These are phyloP conservation scores for Sugiyamaella pinicola DNA, from an alignment of 1,139 yeast species.

Conservation along the genomic window DNA sequence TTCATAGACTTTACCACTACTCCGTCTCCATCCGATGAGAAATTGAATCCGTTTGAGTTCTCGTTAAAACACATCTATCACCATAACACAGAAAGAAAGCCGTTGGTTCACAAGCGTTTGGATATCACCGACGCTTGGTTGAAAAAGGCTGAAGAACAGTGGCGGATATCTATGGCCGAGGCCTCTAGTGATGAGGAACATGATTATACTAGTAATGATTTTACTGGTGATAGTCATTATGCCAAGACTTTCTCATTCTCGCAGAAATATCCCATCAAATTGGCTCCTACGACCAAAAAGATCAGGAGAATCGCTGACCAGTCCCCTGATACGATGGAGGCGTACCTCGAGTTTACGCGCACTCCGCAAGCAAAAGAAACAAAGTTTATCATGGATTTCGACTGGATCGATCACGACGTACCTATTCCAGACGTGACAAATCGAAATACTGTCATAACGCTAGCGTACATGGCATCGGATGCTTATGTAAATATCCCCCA, in stretches of 20 bases:
- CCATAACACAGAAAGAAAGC: constrained; percentile 29
- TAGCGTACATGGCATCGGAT: constrained; percentile 87
- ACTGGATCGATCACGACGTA: constrained; percentile 43
- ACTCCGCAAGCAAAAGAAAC: constrained; percentile 24
- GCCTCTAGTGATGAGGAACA: not conserved
- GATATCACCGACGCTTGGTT: constrained; percentile 26
- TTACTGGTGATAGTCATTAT: not conserved
- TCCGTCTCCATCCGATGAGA: not conserved
- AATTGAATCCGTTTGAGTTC: constrained; percentile 17
- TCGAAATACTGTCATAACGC: constrained; percentile 65
- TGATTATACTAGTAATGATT: not conserved
- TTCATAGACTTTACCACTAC: not conserved
- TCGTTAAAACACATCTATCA: constrained; percentile 31
- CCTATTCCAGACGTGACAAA: constrained; percentile 75
- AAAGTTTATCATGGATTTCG: constrained; percentile 30
- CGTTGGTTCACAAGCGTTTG: constrained; percentile 26
- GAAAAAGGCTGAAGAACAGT: constrained; percentile 4
- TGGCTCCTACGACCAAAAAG: constrained; percentile 25
- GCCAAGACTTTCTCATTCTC: constrained; percentile 1
- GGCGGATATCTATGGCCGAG: not conserved
- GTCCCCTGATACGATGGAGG: constrained; percentile 64
- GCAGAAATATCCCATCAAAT: constrained; percentile 4
- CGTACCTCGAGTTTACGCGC: constrained; percentile 62
- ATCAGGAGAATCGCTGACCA: constrained; percentile 59
- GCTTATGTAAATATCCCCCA: constrained; percentile 83